These are phyloP conservation scores for Lenwebbia sp. DNA, from an alignment of 345 rosid genomes.

Conservation along the genomic window DNA sequence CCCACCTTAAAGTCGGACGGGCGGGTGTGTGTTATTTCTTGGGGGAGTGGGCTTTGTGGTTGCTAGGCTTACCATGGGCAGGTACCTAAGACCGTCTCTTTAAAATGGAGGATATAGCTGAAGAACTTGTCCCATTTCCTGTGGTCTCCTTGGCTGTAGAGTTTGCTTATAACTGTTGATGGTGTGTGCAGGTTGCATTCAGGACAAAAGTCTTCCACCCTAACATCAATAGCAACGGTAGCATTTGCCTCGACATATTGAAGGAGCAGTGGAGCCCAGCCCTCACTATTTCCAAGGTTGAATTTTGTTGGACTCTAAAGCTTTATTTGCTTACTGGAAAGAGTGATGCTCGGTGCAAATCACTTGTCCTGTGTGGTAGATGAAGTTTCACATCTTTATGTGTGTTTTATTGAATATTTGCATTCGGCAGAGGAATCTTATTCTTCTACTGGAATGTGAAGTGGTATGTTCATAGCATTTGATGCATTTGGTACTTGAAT, in stretches of 20 bases:
- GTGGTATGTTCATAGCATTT: background rate
- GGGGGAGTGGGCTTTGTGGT: background rate
- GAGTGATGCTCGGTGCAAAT: background rate
- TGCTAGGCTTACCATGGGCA: background rate
- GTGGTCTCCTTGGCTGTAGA: background rate
- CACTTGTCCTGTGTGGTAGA: background rate
- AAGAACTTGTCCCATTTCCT: background rate
- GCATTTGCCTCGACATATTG: conserved; percentile 1
- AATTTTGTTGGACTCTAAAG: background rate
- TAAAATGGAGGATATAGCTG: background rate
- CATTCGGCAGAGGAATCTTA: background rate
- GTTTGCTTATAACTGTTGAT: background rate
- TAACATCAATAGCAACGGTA: conserved; percentile 2
- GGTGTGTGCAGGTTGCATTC: background rate
- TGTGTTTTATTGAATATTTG: background rate
- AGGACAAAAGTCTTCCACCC: conserved; percentile 3
- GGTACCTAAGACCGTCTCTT: background rate
- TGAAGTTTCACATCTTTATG: background rate
- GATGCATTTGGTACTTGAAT: background rate
- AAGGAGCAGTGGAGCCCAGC: conserved; percentile 4
- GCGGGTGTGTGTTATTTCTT: background rate
- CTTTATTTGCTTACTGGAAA: background rate
- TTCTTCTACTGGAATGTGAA: background rate
- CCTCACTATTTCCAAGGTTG: conserved; percentile 1
- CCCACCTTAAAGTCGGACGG: background rate